Conservation (phyloP, 1,139 yeast genomes). For the Saccharomycopsis crataegensis region DNA sequence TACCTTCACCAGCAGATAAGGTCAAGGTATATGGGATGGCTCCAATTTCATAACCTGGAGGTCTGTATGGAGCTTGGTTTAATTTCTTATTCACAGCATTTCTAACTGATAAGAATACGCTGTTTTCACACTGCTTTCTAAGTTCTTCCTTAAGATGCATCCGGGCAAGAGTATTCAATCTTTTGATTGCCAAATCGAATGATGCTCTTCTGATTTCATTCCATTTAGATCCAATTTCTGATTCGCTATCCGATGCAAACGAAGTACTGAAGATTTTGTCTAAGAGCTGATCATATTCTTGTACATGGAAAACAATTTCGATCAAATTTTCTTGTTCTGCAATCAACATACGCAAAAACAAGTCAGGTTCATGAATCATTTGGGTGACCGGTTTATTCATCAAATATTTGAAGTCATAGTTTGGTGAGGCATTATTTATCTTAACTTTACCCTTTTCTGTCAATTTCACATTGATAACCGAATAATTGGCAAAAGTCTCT, state of each 20-base stretch:
- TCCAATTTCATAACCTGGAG: slow-evolving; percentile 69
- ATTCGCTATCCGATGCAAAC: slow-evolving; percentile 74
- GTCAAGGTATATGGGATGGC: slow-evolving; percentile 81
- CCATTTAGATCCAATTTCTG: slow-evolving; percentile 79
- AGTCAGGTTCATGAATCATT: slow-evolving; percentile 67
- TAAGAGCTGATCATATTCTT: slow-evolving; percentile 34
- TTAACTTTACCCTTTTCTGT: slow-evolving; percentile 84
- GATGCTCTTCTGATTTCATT: slow-evolving; percentile 65
- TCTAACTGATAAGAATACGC: slow-evolving; percentile 65
- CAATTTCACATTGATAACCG: slow-evolving; percentile 63
- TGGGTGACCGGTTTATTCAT: slow-evolving; percentile 71
- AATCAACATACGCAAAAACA: slow-evolving; percentile 80
- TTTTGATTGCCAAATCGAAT: slow-evolving; percentile 59
- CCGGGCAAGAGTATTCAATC: slow-evolving; percentile 60
- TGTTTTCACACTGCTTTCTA: slow-evolving; percentile 67
- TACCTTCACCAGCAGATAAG: slow-evolving; percentile 81
- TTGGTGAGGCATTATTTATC: slow-evolving; percentile 75
- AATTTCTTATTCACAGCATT: slow-evolving; percentile 58
- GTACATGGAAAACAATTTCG: slow-evolving; percentile 10
- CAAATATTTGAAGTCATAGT: slow-evolving; percentile 88
- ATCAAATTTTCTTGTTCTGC: slow-evolving; percentile 63
- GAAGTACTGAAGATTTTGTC: slow-evolving; percentile 48
- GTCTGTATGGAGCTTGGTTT: slow-evolving; percentile 91
- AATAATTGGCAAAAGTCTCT: slow-evolving; percentile 56
- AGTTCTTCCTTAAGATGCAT: slow-evolving; percentile 79